A percentile compares a stretch with the other conserved stretches of the same genome.
Evolutionary conservation across 2,329 filamentous ascomycete species (phyloP).

Genomic region (Penicillium sp.): DNA sequence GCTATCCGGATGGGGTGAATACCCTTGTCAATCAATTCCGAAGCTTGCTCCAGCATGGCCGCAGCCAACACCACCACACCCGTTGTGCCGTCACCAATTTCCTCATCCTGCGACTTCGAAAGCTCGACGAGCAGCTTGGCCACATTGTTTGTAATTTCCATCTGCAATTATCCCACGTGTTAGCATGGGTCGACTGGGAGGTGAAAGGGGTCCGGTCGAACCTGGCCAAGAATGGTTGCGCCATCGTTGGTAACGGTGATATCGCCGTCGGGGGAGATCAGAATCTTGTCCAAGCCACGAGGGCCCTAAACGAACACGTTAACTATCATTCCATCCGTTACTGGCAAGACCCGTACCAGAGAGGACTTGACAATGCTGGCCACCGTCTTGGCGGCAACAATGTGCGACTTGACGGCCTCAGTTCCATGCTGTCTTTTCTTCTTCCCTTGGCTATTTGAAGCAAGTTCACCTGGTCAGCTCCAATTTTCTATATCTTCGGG

Average conservation of each 20-base stretch:
- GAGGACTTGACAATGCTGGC: constrained; percentile 97
- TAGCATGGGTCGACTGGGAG: constrained; percentile 9
- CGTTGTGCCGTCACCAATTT: constrained; percentile 97
- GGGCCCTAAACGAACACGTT: constrained; percentile 56
- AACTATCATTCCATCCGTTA: constrained; percentile 3
- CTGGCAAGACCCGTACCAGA: constrained; percentile 50
- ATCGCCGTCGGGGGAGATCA: constrained; percentile 96
- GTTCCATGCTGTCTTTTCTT: constrained; percentile 96
- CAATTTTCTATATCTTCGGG: constrained; percentile 1
- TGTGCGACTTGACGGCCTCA: constrained; percentile 97
- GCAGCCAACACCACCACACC: constrained; percentile 95
- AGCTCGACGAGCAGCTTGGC: constrained; percentile 95
- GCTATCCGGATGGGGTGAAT: constrained; percentile 98
- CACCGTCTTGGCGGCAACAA: constrained; percentile 91
- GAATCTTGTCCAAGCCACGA: constrained; percentile 95
- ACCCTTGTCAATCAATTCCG: constrained; percentile 98
- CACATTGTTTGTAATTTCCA: constrained; percentile 98
- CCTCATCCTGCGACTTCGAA: constrained; percentile 96
- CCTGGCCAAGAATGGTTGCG: constrained; percentile 85
- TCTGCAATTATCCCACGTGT: constrained; percentile 49
- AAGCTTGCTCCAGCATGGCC: constrained; percentile 90
- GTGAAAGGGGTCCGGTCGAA: constrained; percentile 27
- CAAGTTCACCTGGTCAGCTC: constrained; percentile 24
- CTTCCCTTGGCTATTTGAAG: constrained; percentile 69
- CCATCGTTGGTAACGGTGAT: constrained; percentile 99